Evolutionary conservation across 2,329 filamentous ascomycete genomes (phyloP).

Genomic region (Furcasterigmium furcatum): DNA sequence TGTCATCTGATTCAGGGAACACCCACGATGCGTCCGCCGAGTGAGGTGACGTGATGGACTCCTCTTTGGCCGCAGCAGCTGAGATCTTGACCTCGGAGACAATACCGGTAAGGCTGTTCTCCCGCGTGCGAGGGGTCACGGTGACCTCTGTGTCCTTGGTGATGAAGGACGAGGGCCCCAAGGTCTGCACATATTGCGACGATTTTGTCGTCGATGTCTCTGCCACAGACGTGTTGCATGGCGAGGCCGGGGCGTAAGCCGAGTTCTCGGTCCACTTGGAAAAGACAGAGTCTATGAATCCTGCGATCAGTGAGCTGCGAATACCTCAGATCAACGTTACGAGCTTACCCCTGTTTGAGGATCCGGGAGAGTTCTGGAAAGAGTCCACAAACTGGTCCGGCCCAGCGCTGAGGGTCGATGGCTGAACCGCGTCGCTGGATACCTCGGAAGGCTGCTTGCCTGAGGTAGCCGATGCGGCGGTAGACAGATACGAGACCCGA

Average conservation of each 20-base stretch:
- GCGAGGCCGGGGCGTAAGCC: slow-evolving; percentile 24
- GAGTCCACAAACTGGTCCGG: slow-evolving; percentile 8
- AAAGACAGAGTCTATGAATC: slow-evolving; percentile 35
- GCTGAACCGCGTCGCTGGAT: neutral
- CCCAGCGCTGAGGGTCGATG: neutral
- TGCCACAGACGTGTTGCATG: slow-evolving; percentile 24
- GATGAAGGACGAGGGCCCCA: slow-evolving; percentile 38
- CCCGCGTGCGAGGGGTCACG: slow-evolving; percentile 25
- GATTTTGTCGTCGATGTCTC: slow-evolving; percentile 22
- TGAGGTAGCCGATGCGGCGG: neutral
- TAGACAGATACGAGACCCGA: slow-evolving; percentile 1
- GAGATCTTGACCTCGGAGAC: slow-evolving; percentile 34
- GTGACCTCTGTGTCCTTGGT: slow-evolving; percentile 35
- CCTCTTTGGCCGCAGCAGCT: slow-evolving; percentile 19
- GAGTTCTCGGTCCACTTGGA: slow-evolving; percentile 40
- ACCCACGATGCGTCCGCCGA: neutral
- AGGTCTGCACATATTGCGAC: slow-evolving; percentile 30
- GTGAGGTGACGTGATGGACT: slow-evolving; percentile 20
- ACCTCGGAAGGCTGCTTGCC: slow-evolving; percentile 2
- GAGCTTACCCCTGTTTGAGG: slow-evolving; percentile 30
- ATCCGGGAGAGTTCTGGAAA: slow-evolving; percentile 14
- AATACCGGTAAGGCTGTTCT: slow-evolving; percentile 27
- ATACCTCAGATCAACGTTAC: slow-evolving; percentile 2
- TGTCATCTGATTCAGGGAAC: too few relatives aligned
- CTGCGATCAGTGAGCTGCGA: slow-evolving; percentile 14